Conservation (phyloP, 2,329 filamentous ascomycete species). For the Penicillium expansum region DNA sequence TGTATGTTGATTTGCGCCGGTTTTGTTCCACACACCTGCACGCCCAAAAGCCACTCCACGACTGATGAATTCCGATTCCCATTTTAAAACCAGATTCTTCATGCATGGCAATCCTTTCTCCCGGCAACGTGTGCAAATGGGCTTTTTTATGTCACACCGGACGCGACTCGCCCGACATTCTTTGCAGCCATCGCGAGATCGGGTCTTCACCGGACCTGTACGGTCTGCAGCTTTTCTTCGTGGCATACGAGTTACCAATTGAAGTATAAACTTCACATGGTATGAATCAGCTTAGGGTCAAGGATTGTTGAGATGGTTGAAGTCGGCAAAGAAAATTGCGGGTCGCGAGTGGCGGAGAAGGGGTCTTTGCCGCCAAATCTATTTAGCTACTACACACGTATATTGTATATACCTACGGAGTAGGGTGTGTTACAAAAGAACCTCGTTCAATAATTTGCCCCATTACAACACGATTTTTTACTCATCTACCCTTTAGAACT, state of each 20-base stretch:
- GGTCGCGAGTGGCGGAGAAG: slow-evolving; percentile 5
- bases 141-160: slow-evolving; percentile 42
- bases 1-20: slow-evolving; percentile 17
- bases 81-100: slow-evolving; percentile 39
- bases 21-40: slow-evolving; percentile 43
- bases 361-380: background rate
- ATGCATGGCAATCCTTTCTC: slow-evolving; percentile 38
- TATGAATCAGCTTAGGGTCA: slow-evolving; percentile 1
- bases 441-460: no score
- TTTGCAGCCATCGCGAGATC: slow-evolving; percentile 42
- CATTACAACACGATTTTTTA: no score
- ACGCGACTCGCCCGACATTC: slow-evolving; percentile 43
- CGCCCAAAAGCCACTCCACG: slow-evolving; percentile 45
- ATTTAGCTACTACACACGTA: no score
- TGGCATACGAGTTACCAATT: slow-evolving; percentile 26
- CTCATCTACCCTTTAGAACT: no score
- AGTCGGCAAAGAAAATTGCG: slow-evolving; percentile 6
- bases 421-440: no score
- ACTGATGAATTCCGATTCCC: slow-evolving; percentile 42
- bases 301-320: background rate
- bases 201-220: slow-evolving; percentile 37
- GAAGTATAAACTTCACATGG: slow-evolving; percentile 26
- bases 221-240: slow-evolving; percentile 39
- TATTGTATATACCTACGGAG: no score
- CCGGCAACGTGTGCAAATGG: slow-evolving; percentile 38